These are phyloP conservation scores for Pistacia vera DNA, from an alignment of 345 rosid species.

Conservation along the genomic window DNA sequence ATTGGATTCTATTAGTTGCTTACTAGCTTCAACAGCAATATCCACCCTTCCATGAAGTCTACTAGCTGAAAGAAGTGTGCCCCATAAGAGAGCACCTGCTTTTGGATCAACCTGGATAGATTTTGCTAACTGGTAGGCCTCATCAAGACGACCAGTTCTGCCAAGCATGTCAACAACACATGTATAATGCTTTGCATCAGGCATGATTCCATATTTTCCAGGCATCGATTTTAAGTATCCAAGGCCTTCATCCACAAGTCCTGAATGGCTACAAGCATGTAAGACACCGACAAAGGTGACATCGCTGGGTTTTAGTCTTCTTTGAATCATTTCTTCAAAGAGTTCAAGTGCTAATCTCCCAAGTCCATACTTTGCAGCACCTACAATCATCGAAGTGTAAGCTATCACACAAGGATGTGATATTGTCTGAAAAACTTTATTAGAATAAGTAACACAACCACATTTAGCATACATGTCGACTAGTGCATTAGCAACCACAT, in stretches of 20 bases:
- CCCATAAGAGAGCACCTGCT: conserved; percentile 74
- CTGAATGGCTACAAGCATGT: conserved; percentile 88
- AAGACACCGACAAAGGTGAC: conserved; percentile 69
- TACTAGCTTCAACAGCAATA: conserved; percentile 64
- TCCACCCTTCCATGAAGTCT: conserved; percentile 76
- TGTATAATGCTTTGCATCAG: conserved; percentile 65
- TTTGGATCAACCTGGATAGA: conserved; percentile 38
- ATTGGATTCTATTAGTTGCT: conserved; percentile 47
- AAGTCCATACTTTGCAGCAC: conserved; percentile 59
- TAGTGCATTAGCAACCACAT: conserved; percentile 63
- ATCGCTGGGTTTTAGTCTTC: conserved; percentile 63
- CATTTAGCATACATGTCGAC: conserved; percentile 90
- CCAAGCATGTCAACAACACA: conserved; percentile 86
- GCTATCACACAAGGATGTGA: conserved; percentile 55
- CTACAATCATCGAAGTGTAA: conserved; percentile 75
- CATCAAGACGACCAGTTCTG: conserved; percentile 72
- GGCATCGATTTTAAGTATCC: conserved; percentile 52
- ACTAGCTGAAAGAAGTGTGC: conserved; percentile 72
- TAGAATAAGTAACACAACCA: conserved; percentile 58
- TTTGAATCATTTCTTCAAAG: conserved; percentile 56
- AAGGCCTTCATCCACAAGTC: conserved; percentile 68
- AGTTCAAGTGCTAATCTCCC: conserved; percentile 47
- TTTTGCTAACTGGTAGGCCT: conserved; percentile 63
- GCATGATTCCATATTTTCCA: conserved; percentile 46
- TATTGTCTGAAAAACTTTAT: conserved; percentile 54